Conservation (phyloP, 78 protist genomes). For the Neovahlkampfia damariscottae region DNA sequence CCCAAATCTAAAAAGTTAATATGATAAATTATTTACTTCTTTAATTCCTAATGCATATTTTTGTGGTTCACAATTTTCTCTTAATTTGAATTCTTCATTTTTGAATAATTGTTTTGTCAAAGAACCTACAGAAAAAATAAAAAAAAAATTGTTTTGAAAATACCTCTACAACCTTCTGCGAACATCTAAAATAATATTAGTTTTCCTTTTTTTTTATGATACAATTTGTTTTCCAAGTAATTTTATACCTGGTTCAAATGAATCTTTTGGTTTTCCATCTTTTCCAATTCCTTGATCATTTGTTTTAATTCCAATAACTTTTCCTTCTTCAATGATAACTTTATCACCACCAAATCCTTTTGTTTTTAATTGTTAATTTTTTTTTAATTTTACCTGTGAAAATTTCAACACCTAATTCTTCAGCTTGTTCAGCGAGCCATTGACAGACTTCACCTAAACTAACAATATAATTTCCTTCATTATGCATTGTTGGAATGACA, state of each 20-base stretch:
- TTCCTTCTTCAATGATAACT: constrained; percentile 47
- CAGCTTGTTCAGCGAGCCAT: constrained; percentile 85
- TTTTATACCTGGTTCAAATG: constrained; percentile 85
- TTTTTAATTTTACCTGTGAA: constrained; percentile 79
- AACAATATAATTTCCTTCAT: constrained; percentile 89
- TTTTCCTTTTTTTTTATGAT: not conserved
- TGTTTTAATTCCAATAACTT: constrained; percentile 72
- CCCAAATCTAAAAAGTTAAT: constrained; percentile 59
- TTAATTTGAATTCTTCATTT: constrained; percentile 43
- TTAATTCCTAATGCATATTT: constrained; percentile 89
- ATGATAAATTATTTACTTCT: constrained; percentile 67
- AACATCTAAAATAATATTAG: too few relatives aligned
- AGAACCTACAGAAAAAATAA: constrained; percentile 64
- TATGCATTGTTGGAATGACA: constrained; percentile 39
- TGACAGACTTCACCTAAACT: constrained; percentile 57
- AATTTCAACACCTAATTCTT: constrained; percentile 87
- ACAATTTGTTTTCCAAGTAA: constrained; percentile 69
- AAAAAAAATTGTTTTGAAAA: too few relatives aligned
- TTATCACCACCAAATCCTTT: constrained; percentile 1
- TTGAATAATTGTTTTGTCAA: constrained; percentile 52
- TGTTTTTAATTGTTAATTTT: constrained; percentile 24
- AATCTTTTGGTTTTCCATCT: constrained; percentile 49
- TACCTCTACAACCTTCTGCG: constrained; percentile 88
- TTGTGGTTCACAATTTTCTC: constrained; percentile 49
- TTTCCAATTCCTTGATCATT: constrained; percentile 74